These are phyloP conservation scores for Aotearoamyces nothofagi DNA, from an alignment of 2,329 filamentous ascomycete species.

Conservation along the genomic window DNA sequence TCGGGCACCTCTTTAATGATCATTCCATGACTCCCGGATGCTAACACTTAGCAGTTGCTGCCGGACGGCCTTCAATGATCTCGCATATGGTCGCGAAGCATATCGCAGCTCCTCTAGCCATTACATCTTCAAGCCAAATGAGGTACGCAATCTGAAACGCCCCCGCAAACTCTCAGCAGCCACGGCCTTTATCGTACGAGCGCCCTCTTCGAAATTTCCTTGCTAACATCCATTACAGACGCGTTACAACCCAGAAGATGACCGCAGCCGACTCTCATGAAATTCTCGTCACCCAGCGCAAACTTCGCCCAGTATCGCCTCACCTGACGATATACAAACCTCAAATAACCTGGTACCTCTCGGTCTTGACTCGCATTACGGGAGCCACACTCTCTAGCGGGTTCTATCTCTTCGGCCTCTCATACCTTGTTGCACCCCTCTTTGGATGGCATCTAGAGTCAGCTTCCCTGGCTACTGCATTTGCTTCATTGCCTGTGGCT, in stretches of 20 bases:
- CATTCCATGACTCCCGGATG: background rate
- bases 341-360: conserved; percentile 54
- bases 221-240: conserved; percentile 19
- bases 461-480: conserved; percentile 44
- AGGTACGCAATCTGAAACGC: conserved; percentile 23
- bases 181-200: background rate
- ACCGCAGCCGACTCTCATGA: conserved; percentile 26
- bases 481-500: conserved; percentile 42
- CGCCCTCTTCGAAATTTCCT: background rate
- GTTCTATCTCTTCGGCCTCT: conserved; percentile 51
- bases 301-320: conserved; percentile 50
- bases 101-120: conserved; percentile 23
- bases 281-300: conserved; percentile 54
- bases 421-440: conserved; percentile 49
- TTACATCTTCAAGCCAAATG: conserved; percentile 27
- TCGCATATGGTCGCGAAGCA: conserved; percentile 24
- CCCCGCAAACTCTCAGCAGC: background rate
- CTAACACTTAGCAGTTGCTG: conserved; percentile 22
- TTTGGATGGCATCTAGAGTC: conserved; percentile 55
- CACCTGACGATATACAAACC: conserved; percentile 57
- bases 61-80: conserved; percentile 24
- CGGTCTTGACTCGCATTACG: conserved; percentile 47
- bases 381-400: conserved; percentile 41
- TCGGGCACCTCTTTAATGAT: conserved; percentile 1
- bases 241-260: conserved; percentile 30